These are phyloP conservation scores for Nepenthes alata DNA, from an alignment of 179 eudicot genomes.

Conservation along the genomic window DNA sequence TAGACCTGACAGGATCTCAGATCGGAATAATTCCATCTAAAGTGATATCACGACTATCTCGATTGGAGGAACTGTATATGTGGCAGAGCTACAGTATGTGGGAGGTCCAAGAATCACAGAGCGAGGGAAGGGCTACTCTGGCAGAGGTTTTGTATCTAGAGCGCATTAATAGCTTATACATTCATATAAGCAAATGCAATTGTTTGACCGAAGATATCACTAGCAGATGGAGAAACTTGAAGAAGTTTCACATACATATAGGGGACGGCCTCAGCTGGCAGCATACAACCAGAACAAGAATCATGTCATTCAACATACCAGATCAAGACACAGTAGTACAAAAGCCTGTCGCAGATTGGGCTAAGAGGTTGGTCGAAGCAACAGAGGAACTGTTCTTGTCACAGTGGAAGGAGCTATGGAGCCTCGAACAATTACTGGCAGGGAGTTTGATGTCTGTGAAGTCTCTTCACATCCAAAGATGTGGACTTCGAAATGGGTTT, in stretches of 20 bases:
- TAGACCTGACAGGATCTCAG: slow-evolving; percentile 18
- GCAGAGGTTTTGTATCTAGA: slow-evolving; percentile 14
- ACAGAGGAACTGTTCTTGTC: slow-evolving; percentile 9
- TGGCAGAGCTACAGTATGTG: slow-evolving; percentile 16
- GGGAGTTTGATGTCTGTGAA: slow-evolving; percentile 6
- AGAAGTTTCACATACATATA: slow-evolving; percentile 15
- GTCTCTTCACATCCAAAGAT: slow-evolving; percentile 12
- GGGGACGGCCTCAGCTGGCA: slow-evolving; percentile 12
- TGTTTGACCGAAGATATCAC: slow-evolving; percentile 11
- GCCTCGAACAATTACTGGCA: slow-evolving; percentile 12
- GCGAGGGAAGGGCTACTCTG: slow-evolving; percentile 9
- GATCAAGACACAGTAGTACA: slow-evolving; percentile 2
- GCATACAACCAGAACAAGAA: slow-evolving; percentile 7
- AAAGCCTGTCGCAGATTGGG: slow-evolving; percentile 7
- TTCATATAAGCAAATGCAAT: slow-evolving; percentile 10
- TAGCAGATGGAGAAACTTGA: slow-evolving; percentile 5
- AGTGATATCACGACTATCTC: slow-evolving; percentile 14
- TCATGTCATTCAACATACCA: slow-evolving; percentile 11
- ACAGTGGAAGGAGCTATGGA: slow-evolving; percentile 9
- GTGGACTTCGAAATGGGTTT: slow-evolving; percentile 9
- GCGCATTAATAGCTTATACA: slow-evolving; percentile 12
- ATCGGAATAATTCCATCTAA: slow-evolving; percentile 10
- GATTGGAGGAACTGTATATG: slow-evolving; percentile 23
- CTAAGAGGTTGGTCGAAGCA: slow-evolving; percentile 8
- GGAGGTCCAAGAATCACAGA: slow-evolving; percentile 9